A percentile compares a stretch with the other conserved stretches of the same genome.
Conservation (phyloP, 495 filamentous ascomycete genomes). For the Lepidopterella palustris region DNA sequence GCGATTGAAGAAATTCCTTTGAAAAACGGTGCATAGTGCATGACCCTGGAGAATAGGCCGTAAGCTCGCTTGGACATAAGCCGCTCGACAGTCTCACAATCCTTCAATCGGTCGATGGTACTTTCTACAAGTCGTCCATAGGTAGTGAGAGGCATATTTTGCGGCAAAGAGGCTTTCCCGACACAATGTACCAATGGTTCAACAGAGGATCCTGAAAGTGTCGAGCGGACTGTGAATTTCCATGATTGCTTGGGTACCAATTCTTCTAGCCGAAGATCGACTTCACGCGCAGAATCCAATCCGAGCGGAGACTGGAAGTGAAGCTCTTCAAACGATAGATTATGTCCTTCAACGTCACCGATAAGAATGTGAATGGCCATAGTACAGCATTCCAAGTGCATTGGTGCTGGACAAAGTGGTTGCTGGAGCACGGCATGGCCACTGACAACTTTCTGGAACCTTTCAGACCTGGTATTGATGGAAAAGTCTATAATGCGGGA, state of each 20-base stretch:
- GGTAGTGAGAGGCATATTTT: constrained; percentile 47
- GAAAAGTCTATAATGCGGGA: neutral
- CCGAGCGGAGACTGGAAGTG: neutral
- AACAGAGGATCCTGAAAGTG: neutral
- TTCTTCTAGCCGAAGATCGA: neutral
- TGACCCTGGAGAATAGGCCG: neutral
- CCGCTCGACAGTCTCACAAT: neutral
- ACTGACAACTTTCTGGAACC: neutral
- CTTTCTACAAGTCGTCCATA: neutral
- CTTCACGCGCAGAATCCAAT: neutral
- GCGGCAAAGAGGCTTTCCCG: neutral
- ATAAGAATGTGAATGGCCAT: neutral
- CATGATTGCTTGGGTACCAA: neutral
- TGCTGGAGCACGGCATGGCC: constrained; percentile 1
- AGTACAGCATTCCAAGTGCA: constrained; percentile 1
- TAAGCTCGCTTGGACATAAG: neutral
- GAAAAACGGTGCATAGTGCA: neutral
- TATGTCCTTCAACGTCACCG: neutral
- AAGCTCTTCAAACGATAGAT: neutral
- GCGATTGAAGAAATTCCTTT: neutral
- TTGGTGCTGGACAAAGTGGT: neutral
- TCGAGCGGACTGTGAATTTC: neutral
- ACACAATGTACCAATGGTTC: neutral
- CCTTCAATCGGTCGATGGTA: neutral
- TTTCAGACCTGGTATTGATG: neutral